Conservation (phyloP, 257 asterid genomes). For the Ilex asprella region DNA sequence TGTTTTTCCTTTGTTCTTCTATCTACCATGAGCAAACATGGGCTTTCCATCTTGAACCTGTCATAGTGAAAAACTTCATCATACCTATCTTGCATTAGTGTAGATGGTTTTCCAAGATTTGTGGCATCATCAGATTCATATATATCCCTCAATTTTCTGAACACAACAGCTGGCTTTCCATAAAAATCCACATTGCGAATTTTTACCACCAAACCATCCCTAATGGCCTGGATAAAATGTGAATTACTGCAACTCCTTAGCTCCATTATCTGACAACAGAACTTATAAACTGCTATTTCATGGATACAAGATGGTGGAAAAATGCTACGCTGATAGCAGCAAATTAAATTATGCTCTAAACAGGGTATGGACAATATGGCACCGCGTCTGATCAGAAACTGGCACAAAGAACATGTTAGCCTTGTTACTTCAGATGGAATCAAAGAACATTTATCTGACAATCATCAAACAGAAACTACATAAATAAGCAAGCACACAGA, state of each 20-base stretch:
- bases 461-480: neutral
- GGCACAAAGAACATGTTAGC: neutral
- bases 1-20: constrained; percentile 34
- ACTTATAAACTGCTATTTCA: constrained; percentile 8
- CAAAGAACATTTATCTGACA: neutral
- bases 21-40: constrained; percentile 22
- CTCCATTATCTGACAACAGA: constrained; percentile 34
- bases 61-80: constrained; percentile 5
- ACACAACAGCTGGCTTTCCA: constrained; percentile 33
- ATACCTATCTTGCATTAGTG: neutral
- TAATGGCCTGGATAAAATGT: constrained; percentile 48
- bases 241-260: constrained; percentile 30
- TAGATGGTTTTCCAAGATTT: constrained; percentile 11
- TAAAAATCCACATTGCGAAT: constrained; percentile 25
- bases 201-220: constrained; percentile 33
- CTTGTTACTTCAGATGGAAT: neutral
- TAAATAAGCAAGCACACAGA: no score
- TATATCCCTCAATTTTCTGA: constrained; percentile 42
- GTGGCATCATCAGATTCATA: constrained; percentile 31
- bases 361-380: neutral
- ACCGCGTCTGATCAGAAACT: neutral
- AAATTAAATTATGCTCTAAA: neutral
- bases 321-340: neutral
- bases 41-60: constrained; percentile 21
- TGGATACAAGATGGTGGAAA: neutral